A percentile compares a stretch with the other conserved stretches of the same genome.
Conservation (phyloP, 1,284 basidiomycete genomes). For the Malassezia globosa region DNA sequence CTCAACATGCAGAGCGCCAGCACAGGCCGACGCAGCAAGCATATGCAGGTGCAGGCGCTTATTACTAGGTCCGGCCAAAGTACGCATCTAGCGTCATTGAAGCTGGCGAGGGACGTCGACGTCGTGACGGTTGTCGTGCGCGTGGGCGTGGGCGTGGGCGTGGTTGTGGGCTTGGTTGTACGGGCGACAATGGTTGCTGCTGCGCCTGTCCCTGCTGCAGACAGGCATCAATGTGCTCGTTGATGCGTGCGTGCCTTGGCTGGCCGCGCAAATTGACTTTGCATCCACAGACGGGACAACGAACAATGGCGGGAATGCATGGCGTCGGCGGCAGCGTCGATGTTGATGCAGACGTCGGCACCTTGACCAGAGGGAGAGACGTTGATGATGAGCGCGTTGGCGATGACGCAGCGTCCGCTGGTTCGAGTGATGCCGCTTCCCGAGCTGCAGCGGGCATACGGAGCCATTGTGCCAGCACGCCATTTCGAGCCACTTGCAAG, state of each 20-base stretch:
- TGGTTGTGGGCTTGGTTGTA: too few relatives aligned
- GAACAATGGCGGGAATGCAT: background rate
- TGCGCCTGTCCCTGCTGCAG: background rate
- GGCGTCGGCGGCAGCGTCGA: background rate
- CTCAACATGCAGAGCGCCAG: background rate
- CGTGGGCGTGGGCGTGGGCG: too few relatives aligned
- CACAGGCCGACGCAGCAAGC: background rate
- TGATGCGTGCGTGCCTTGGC: background rate
- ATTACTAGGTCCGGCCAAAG: conserved; percentile 8
- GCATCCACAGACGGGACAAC: conserved; percentile 6
- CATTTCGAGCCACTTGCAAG: conserved; percentile 16
- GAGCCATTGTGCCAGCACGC: conserved; percentile 3
- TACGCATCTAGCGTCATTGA: conserved; percentile 1
- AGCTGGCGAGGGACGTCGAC: background rate
- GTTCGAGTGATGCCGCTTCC: too few relatives aligned
- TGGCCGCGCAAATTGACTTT: background rate
- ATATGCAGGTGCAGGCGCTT: conserved; percentile 15
- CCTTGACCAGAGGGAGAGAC: too few relatives aligned
- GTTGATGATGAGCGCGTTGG: too few relatives aligned
- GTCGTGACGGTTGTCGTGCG: background rate
- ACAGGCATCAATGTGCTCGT: conserved; percentile 7
- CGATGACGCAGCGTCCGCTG: too few relatives aligned
- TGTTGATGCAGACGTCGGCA: too few relatives aligned
- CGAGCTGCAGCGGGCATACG: background rate
- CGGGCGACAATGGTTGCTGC: too few relatives aligned